Base-by-base conservation (phyloP, 768 basidiomycete genomes). In the Macrocybe gigantea region DNA sequence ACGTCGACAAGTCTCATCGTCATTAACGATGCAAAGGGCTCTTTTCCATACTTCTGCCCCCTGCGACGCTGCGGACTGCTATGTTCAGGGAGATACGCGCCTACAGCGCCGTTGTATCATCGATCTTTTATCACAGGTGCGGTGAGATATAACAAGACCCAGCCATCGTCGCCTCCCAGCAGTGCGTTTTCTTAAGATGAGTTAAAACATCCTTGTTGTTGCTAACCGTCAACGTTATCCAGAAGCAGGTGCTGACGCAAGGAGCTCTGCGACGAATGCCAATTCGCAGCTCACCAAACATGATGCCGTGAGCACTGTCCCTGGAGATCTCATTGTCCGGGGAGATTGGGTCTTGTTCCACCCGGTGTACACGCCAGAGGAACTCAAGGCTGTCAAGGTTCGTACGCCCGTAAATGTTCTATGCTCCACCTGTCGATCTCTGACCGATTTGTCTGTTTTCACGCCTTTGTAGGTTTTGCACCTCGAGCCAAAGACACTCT, bases 271-370 rank as follows among this genome's bases (percentile, higher is more conserved):
- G 31, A 47, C 50, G 34, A 38, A 44, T 14, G 44, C 53, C 4
- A 22, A 22, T 30, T 57, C 60, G 10, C 42, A 49, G 38, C 60
- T 78, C 53, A 72, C 71, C 5, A 66, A 67, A 49, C 63, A 63
- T 29, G 74, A 69, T 58, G 75, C 74, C 1, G 71, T 73, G 48
- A 77, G 73, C 61, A 79, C 80, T 5, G 66, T 80, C 10, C 80
- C 80, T 2, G 68, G 22, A 22, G 22, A 22, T 22, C 22, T 22
- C 2, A 74, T 73, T 60, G 63, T 81, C 43, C 74, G 71, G 36
- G 88, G 88, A 2, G 88, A 89, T 56, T 96, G 93, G 91, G 91
- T 95, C 8, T 68, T 96, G 1, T 91, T 93, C 61, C 91, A 95
- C 60, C 94, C 94, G 0, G 93, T 95, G 1, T 97, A 97, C 62